Evolutionary conservation across 495 filamentous ascomycete species (phyloP), one percentile per base, ranked within the genome.

Genomic region (Penicillium lividum): DNA sequence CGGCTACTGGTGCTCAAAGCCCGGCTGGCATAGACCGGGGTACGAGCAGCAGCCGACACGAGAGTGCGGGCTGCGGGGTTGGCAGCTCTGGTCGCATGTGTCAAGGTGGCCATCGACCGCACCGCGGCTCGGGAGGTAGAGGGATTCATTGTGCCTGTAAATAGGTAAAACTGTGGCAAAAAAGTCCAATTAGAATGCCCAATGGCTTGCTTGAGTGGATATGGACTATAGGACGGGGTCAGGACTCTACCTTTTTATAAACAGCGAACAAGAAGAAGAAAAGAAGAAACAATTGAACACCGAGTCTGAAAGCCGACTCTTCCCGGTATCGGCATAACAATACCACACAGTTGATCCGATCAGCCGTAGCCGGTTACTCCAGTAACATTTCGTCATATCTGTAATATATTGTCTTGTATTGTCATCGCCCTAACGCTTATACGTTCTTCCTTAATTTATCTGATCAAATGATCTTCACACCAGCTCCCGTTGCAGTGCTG

Each of bases 51-150:
- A 61, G 52, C 62, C 51, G 66, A 65, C 62, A 73, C 33, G 52
- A 64, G 53, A 64, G 30, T 61, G 64, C 72, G 72, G 62, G 67
- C 64, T 72, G 74, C 73, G 74, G 74, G 70, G 70, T 65, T 70
- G 60, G 66, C 59, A 60, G 60, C 68, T 71, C 67, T 69, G 59
- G 69, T 59, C 58, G 70, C 73, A 72, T 73, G 72, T 73, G 75
- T 69, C 58, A 77, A 42, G 51, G 67, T 68, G 61, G 69, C 70
- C 72, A 75, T 70, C n/a, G 73, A 74, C 71, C 72, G 75, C 73
- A 74, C 73, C 69, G 73, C 73, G 73, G 72, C 71, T 68, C 75
- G 73, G 67, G 73, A 74, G 51, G 69, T 61, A 44, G 66, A 40
- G 34, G 71, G 46, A 44, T 68, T 68, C 67, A 70, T 70, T 64